Base-by-base conservation (phyloP, 1,284 basidiomycete genomes). In the Lentinus polychrous region DNA sequence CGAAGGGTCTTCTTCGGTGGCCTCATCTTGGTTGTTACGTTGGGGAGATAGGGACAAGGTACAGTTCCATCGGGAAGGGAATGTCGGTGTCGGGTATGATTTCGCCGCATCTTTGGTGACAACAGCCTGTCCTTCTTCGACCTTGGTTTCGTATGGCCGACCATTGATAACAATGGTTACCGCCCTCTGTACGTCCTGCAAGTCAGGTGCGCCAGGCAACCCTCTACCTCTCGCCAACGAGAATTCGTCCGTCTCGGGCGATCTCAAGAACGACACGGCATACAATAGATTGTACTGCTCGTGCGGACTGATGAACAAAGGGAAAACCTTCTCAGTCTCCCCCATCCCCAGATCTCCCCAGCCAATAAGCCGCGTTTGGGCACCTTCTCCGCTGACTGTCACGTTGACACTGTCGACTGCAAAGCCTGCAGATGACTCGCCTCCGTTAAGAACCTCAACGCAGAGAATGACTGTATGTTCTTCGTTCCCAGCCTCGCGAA, bases 271-370 rank as follows among this genome's bases (percentile, higher is more conserved):
- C 7, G 81, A 78, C 8, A 94, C 86, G 0, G 86, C 83, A 57
- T 94, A 94, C 6, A 95, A 75, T 17, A 94, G 71, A 61, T 94
- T 94, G 60, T 83, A 88, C 65, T 94, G 91, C 46, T 91, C 89
- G 52, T 75, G 71, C 1, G 81, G 73, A 0, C 74, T 73, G 3
- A 94, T 71, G 3, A 64, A 68, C 7, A 94, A 66, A 1, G 91
- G 92, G 62, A 93, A 93, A 1, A 78, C 68, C n/a, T 60, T 65
- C 36, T 72, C 65, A 3, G 66, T 63, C 37, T 69, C 58, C 27
- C 53, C 38, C 22, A 71, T 66, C 8, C 68, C 71, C 8, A 61
- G 66, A 35, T 78, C 78, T 49, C 70, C 80, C 86, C 86, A 89
- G 5, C 76, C 76, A 43, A 91, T 80, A 18, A 90, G 68, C 11